Percentiles rank a stretch among this genome's conserved stretches.
Evolutionary conservation across 1,284 basidiomycete genomes (phyloP).

Genomic region (Ceratobasidium sp.): DNA sequence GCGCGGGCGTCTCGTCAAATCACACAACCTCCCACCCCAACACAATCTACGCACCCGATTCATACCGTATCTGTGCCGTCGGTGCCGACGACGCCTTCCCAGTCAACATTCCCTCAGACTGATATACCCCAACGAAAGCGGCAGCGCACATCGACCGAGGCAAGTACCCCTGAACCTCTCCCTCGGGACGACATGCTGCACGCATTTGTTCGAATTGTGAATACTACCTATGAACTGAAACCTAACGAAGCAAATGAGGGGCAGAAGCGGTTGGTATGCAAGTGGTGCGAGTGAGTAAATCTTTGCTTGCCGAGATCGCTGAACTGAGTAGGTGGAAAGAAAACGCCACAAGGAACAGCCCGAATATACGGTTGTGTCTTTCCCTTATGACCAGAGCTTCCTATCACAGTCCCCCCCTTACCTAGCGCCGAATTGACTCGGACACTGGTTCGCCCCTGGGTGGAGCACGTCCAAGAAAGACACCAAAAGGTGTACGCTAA

Average conservation of each 20-base stretch:
- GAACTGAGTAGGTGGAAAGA: neutral
- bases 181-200: conserved; percentile 12
- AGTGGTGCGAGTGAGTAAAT: conserved; percentile 21
- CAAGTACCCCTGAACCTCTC: neutral
- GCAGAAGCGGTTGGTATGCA: conserved; percentile 12
- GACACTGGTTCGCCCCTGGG: conserved; percentile 19
- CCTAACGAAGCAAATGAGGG: neutral
- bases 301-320: neutral
- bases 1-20: neutral
- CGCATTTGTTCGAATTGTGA: conserved; percentile 6
- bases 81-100: conserved; percentile 21
- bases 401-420: neutral
- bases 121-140: conserved; percentile 19
- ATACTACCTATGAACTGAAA: conserved; percentile 17
- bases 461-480: conserved; percentile 11
- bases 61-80: no score
- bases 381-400: conserved; percentile 13
- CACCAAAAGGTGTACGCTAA: conserved; percentile 20
- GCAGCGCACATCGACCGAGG: neutral
- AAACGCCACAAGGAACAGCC: conserved; percentile 16
- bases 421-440: conserved; percentile 8
- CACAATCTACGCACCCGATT: neutral
- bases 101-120: neutral
- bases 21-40: conserved; percentile 13
- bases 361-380: neutral